Conservation (phyloP, 2,329 filamentous ascomycete genomes). For the Xylariomycetidae sp. region DNA sequence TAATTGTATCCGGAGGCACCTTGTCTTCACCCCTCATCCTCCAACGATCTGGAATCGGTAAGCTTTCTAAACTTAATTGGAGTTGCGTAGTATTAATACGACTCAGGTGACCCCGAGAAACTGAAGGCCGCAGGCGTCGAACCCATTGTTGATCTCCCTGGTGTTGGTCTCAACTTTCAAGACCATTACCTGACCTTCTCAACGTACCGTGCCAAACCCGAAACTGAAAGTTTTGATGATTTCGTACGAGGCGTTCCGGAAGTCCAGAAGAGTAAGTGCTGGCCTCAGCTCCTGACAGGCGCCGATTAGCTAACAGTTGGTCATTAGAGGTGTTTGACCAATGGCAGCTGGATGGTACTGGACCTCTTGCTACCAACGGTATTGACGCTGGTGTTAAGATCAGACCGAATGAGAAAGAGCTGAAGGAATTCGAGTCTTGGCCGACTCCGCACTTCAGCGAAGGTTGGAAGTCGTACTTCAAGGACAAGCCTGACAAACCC, state of each 20-base stretch:
- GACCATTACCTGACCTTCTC: conserved; percentile 72
- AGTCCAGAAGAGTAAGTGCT: conserved; percentile 57
- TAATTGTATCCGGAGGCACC: conserved; percentile 69
- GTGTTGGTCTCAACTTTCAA: conserved; percentile 73
- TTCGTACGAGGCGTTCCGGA: conserved; percentile 71
- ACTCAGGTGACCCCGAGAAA: conserved; percentile 60
- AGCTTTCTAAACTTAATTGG: neutral
- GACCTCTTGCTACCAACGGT: conserved; percentile 71
- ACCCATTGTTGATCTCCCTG: conserved; percentile 65
- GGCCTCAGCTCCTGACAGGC: neutral
- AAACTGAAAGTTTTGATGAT: conserved; percentile 75
- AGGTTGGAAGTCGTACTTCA: conserved; percentile 79
- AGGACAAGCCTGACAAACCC: conserved; percentile 79
- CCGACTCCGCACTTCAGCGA: conserved; percentile 69
- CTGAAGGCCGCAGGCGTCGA: conserved; percentile 64
- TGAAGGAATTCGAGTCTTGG: conserved; percentile 66
- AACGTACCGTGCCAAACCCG: conserved; percentile 67
- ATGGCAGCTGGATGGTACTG: conserved; percentile 76
- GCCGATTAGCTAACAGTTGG: conserved; percentile 6
- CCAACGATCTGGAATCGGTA: conserved; percentile 66
- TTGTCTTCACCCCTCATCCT: conserved; percentile 71
- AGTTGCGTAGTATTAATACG: neutral
- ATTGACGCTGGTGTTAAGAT: conserved; percentile 79
- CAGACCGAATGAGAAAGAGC: conserved; percentile 63
- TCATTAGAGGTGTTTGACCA: conserved; percentile 61